phyloP scores from a whole-genome alignment of 371 early-diverging fungal genomes.

The Rhizopus arrhizus region DNA sequence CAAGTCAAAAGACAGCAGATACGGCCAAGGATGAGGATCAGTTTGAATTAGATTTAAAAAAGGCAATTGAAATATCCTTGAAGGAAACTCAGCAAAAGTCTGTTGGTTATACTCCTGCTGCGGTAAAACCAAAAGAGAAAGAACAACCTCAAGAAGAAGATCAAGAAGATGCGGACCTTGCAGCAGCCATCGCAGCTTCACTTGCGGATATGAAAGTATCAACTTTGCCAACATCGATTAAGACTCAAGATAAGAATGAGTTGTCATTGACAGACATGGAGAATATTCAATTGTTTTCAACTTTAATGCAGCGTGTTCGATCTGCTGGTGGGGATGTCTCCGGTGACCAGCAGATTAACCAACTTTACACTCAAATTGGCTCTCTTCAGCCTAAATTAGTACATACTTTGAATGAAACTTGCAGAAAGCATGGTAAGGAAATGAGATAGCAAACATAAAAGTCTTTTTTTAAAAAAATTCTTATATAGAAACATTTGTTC shows the following conservation, averaged over 20 bases:
- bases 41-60: conserved; percentile 82
- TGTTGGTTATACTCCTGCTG: not conserved
- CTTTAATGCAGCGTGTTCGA: conserved; percentile 69
- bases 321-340: conserved; percentile 58
- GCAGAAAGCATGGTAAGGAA: conserved; percentile 62
- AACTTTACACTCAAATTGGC: conserved; percentile 72
- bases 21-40: conserved; percentile 47
- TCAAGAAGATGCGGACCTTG: conserved; percentile 87
- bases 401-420: conserved; percentile 66
- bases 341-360: conserved; percentile 67
- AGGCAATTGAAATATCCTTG: conserved; percentile 88
- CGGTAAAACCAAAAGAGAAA: not conserved
- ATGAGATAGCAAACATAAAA: not conserved
- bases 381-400: conserved; percentile 74
- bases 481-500: conserved; percentile 61
- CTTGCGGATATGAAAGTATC: conserved; percentile 62
- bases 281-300: conserved; percentile 73
- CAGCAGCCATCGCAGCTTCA: conserved; percentile 94
- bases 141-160: conserved; percentile 41
- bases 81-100: conserved; percentile 67
- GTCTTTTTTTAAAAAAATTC: conserved; percentile 33
- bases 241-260: conserved; percentile 32
- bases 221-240: conserved; percentile 9
- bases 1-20: not conserved
- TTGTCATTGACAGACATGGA: conserved; percentile 70